Conservation (phyloP, 495 filamentous ascomycete species). For the Penicillium verhagenii region DNA sequence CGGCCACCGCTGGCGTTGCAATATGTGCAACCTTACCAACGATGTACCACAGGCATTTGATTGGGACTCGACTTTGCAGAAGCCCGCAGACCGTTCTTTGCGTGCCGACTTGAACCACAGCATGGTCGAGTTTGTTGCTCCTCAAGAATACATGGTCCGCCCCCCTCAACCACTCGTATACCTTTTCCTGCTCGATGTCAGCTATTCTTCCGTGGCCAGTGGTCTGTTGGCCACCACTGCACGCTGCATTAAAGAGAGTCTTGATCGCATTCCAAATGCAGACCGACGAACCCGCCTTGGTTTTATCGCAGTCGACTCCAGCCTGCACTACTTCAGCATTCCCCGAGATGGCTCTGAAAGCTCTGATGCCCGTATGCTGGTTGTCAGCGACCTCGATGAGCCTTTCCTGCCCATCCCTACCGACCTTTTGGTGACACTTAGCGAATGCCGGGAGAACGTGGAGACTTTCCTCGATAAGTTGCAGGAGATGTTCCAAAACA, state of each 20-base stretch:
- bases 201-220: constrained; percentile 84
- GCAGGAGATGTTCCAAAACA: constrained; percentile 95
- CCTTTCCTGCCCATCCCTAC: constrained; percentile 93
- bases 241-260: constrained; percentile 89
- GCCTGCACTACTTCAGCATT: constrained; percentile 92
- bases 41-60: constrained; percentile 98
- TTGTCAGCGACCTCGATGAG: constrained; percentile 94
- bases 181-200: constrained; percentile 95
- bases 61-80: constrained; percentile 90
- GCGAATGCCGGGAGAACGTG: constrained; percentile 85
- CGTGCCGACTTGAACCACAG: constrained; percentile 88
- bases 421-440: constrained; percentile 87
- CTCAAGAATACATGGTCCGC: constrained; percentile 99
- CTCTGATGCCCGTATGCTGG: constrained; percentile 83
- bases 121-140: constrained; percentile 95
- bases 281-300: constrained; percentile 89
- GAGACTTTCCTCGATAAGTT: constrained; percentile 88
- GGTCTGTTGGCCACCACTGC: constrained; percentile 95
- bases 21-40: constrained; percentile 99
- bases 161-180: constrained; percentile 98
- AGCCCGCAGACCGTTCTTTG: constrained; percentile 85
- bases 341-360: constrained; percentile 82
- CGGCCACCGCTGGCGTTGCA: constrained; percentile 96
- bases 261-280: constrained; percentile 96
- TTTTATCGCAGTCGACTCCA: constrained; percentile 94